A percentile compares a stretch with the other conserved stretches of the same genome.
Evolutionary conservation across 208 protist species (phyloP).

Genomic region (Wallacemonas rigidus): DNA sequence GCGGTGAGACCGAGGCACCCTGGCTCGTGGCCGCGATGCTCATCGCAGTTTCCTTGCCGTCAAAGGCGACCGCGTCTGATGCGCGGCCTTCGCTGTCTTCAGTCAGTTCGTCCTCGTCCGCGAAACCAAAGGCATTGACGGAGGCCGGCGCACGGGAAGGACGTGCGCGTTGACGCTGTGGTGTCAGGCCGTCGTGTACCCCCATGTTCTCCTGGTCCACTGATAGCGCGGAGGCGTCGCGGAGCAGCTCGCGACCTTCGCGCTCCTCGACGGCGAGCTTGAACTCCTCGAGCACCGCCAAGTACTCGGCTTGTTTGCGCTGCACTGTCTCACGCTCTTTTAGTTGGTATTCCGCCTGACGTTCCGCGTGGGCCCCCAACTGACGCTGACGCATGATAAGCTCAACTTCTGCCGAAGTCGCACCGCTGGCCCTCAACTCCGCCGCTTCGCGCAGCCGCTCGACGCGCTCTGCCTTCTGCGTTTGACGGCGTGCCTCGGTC

Average conservation of each 20-base stretch:
- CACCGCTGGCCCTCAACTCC: conserved; percentile 55
- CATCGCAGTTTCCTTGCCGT: neutral
- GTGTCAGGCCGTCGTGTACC: neutral
- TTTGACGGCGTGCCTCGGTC: conserved; percentile 47
- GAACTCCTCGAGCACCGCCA: conserved; percentile 72
- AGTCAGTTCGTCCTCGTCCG: conserved; percentile 48
- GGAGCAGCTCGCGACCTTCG: conserved; percentile 71
- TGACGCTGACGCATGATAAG: conserved; percentile 48
- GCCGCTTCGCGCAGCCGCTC: conserved; percentile 58
- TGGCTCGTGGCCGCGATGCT: too few relatives aligned
- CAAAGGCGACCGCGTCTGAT: neutral
- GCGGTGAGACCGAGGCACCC: too few relatives aligned
- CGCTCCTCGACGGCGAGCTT: conserved; percentile 68
- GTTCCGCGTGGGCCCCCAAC: conserved; percentile 53
- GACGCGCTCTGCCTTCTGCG: conserved; percentile 52
- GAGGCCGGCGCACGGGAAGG: neutral
- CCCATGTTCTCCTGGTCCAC: neutral
- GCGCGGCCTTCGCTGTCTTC: neutral
- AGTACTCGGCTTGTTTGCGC: conserved; percentile 50
- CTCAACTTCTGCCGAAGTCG: conserved; percentile 45
- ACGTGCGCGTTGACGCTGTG: neutral
- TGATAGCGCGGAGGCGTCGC: neutral
- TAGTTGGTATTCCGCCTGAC: conserved; percentile 73
- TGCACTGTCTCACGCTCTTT: conserved; percentile 62
- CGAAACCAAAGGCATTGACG: conserved; percentile 73